Percentiles rank a stretch among this genome's conserved stretches.
These are phyloP conservation scores for Strobilomyces echinocephalus DNA, from an alignment of 768 basidiomycete species.

Conservation along the genomic window DNA sequence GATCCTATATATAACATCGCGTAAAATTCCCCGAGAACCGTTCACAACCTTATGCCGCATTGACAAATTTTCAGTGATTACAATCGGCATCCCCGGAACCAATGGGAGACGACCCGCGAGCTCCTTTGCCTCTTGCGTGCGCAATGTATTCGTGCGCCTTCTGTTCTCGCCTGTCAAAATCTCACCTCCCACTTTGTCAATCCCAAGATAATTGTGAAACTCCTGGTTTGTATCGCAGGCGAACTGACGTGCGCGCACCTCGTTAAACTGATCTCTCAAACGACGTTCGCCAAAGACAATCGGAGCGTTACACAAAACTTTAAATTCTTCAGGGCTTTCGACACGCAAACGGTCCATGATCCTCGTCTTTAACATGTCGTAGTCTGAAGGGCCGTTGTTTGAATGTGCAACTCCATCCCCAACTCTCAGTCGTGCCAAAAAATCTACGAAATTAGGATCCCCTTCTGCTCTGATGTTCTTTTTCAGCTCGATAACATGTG, in stretches of 20 bases:
- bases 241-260: not conserved
- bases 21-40: not conserved
- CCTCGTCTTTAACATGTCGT: not conserved
- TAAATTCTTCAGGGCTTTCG: not conserved
- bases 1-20: not conserved
- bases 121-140: too few relatives aligned
- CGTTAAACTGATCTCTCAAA: not conserved
- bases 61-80: not conserved
- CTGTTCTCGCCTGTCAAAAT: too few relatives aligned
- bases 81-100: not conserved
- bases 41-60: not conserved
- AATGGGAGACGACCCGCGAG: not conserved
- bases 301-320: not conserved
- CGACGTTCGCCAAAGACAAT: not conserved
- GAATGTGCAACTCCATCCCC: not conserved
- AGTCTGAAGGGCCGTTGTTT: not conserved
- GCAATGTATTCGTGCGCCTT: not conserved
- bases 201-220: not conserved
- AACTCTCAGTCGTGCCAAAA: not conserved
- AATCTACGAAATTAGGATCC: not conserved
- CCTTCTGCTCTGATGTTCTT: too few relatives aligned
- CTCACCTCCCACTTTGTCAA: too few relatives aligned
- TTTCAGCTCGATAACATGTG: too few relatives aligned
- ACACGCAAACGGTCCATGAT: not conserved
- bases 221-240: not conserved